Evolutionary conservation across 2,329 filamentous ascomycete species (phyloP), one percentile per base, ranked within the genome.

Genomic region (Ophiostoma piceae): DNA sequence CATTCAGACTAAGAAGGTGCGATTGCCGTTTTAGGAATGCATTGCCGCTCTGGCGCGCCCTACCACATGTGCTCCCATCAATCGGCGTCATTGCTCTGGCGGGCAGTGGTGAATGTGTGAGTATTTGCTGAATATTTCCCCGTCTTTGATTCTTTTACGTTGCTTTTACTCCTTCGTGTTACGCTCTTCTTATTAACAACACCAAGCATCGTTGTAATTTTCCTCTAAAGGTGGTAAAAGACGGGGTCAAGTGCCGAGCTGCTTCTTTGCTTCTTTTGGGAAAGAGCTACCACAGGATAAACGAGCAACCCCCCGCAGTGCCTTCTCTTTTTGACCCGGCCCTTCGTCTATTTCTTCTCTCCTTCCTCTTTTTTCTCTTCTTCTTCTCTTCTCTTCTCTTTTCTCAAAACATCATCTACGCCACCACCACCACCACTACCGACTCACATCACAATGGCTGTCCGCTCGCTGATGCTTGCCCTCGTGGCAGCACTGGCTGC

Each of bases 1-100:
- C 35, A 19, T 65, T 9, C 32, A 37, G 32, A 67, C 66, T 39
- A 41, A 35, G 37, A 47, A 43, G 26, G 32, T 60, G 62, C 68
- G 43, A 41, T 69, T 72, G 39, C 71, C 68, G 37, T 22, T 71
- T 72, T 70, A 43, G 70, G 72, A 69, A 73, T 70, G 68, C 70
- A 67, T 41, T 71, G 29, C 64, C 72, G 71, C 35, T 65, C 62
- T 39, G 62, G 32, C 60, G 9, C 37, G 62, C 62, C 69, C 54
- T 62, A 43, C 54, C 29, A 39, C 35, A 66, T 67, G 35, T 60
- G 37, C 32, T 39, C 62, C 32, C 65, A 51, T 62, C 68, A n/a
- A n/a, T 26, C 65, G 51, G 19, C 57, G 19, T 37, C 62, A 39
- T 19, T 22, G 32, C 19, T 65, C 35, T 62, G 22, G 57, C 16